Conservation (phyloP, 352 stramenopile species). For the Phytophthora foliorum region DNA sequence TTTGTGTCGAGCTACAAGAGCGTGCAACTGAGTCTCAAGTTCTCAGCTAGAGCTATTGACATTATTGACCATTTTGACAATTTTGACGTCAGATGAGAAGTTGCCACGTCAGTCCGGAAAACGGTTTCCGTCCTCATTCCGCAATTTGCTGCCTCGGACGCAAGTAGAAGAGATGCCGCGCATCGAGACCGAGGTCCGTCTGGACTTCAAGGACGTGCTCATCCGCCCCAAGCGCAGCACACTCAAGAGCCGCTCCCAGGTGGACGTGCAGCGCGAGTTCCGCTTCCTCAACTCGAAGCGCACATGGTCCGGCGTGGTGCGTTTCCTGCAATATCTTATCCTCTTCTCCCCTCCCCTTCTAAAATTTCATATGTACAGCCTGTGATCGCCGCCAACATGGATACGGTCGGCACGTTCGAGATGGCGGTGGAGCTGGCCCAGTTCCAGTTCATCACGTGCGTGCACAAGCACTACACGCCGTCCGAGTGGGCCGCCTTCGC, state of each 20-base stretch:
- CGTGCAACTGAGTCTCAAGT: slow-evolving; percentile 47
- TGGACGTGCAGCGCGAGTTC: slow-evolving; percentile 78
- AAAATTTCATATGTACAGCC: slow-evolving; percentile 47
- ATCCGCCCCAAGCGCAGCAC: slow-evolving; percentile 95
- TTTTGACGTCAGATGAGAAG: slow-evolving; percentile 22
- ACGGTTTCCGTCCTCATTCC: slow-evolving; percentile 29
- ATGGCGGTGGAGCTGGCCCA: slow-evolving; percentile 84
- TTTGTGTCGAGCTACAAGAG: slow-evolving; percentile 46
- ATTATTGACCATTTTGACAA: slow-evolving; percentile 13
- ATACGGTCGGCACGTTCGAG: slow-evolving; percentile 93
- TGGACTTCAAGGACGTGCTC: slow-evolving; percentile 96
- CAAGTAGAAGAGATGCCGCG: slow-evolving; percentile 76
- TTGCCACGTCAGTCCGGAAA: slow-evolving; percentile 15
- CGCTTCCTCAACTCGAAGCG: slow-evolving; percentile 83
- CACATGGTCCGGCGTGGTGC: slow-evolving; percentile 78
- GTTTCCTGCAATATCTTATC: slow-evolving; percentile 2
- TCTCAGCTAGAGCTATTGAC: slow-evolving; percentile 10
- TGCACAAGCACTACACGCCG: slow-evolving; percentile 93
- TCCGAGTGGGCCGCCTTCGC: slow-evolving; percentile 78
- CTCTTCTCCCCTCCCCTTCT: background rate
- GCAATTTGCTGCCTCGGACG: slow-evolving; percentile 43
- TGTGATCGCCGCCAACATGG: slow-evolving; percentile 94
- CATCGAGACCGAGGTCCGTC: slow-evolving; percentile 91
- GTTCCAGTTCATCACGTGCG: slow-evolving; percentile 89
- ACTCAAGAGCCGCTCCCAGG: slow-evolving; percentile 90